These are phyloP conservation scores for Pseudopithomyces chartarum DNA, from an alignment of 2,329 filamentous ascomycete genomes.

Conservation along the genomic window DNA sequence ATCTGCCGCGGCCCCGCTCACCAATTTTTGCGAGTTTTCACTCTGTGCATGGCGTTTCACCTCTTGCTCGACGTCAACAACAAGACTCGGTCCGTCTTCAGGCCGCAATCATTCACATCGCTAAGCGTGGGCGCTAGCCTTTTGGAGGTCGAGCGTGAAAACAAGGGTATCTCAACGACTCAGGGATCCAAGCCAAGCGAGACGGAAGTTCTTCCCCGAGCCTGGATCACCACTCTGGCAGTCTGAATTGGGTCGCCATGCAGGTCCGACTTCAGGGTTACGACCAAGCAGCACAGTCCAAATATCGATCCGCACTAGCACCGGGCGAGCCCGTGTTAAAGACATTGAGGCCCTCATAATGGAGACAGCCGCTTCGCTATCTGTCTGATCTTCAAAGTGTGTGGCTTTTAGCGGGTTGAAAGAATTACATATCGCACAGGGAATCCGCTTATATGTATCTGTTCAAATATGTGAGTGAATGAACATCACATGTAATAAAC, in stretches of 20 bases:
- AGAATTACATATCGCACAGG: neutral
- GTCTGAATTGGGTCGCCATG: neutral
- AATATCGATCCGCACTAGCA: neutral
- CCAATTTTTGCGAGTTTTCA: neutral
- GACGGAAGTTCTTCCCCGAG: neutral
- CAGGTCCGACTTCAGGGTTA: neutral
- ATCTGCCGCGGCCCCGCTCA: neutral
- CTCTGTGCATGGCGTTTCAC: conserved; percentile 4
- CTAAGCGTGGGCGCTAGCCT: neutral
- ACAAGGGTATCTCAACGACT: neutral
- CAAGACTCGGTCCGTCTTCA: neutral
- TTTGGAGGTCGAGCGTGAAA: neutral
- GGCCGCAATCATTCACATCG: neutral
- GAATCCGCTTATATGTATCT: neutral
- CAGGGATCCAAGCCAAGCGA: neutral
- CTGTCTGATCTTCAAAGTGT: neutral
- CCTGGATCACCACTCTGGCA: neutral
- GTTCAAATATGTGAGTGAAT: neutral
- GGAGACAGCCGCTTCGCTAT: neutral
- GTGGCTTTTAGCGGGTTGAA: no score
- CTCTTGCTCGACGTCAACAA: neutral
- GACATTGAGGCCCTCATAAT: neutral
- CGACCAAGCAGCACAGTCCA: neutral
- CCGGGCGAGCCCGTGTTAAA: neutral
- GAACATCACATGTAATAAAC: neutral